A percentile compares a stretch with the other conserved stretches of the same genome.
Evolutionary conservation across 306 rosid species (phyloP).

Genomic region (Vicia faba): DNA sequence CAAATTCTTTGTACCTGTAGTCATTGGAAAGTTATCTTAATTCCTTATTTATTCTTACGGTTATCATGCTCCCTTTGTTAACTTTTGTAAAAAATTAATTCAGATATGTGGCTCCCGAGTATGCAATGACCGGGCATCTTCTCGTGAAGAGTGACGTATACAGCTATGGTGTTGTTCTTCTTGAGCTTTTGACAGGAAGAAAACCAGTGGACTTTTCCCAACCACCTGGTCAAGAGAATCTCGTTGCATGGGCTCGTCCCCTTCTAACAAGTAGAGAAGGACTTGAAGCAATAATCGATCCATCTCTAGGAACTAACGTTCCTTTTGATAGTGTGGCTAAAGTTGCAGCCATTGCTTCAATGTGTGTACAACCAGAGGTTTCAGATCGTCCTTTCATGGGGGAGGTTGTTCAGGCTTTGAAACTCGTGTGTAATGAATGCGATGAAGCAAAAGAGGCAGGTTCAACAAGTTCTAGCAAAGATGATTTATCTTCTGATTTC

Average conservation of each 20-base stretch:
- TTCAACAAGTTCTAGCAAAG: conserved; percentile 59
- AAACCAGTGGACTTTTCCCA: conserved; percentile 94
- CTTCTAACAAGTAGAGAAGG: conserved; percentile 83
- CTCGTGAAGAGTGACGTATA: conserved; percentile 97
- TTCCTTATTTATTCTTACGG: conserved; percentile 21
- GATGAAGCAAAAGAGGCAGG: conserved; percentile 65
- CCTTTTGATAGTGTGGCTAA: conserved; percentile 74
- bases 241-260: conserved; percentile 93
- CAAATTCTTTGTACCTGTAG: not conserved
- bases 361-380: conserved; percentile 98
- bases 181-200: conserved; percentile 86
- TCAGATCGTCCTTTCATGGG: conserved; percentile 96
- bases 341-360: conserved; percentile 98
- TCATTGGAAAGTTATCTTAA: not conserved
- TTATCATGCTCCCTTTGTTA: not conserved
- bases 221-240: conserved; percentile 93
- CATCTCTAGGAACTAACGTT: conserved; percentile 55
- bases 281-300: conserved; percentile 64
- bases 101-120: conserved; percentile 98
- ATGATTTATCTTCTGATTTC: conserved; percentile 53
- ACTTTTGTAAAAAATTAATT: not conserved
- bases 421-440: conserved; percentile 77
- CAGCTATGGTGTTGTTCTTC: conserved; percentile 97
- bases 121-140: conserved; percentile 98
- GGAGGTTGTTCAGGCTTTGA: conserved; percentile 94